phyloP scores from a whole-genome alignment of 164 flowering plant species.

The Kingdonia uniflora region DNA sequence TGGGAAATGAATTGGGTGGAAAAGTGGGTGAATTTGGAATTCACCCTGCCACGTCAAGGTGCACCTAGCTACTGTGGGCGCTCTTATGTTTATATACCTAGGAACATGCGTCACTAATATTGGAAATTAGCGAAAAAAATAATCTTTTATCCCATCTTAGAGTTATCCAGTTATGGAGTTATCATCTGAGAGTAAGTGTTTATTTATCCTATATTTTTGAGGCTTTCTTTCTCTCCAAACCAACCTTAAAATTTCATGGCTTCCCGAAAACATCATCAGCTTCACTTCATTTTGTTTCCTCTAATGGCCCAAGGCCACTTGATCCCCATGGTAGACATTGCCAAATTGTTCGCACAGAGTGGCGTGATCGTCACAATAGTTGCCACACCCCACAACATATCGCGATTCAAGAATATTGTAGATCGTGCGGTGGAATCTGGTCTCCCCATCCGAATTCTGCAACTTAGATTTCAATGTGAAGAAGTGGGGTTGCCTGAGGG shows the following conservation, averaged over 20 bases:
- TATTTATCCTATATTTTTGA: not conserved
- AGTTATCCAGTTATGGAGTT: too few species aligned
- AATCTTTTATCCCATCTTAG: too few species aligned
- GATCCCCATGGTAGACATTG: slow-evolving; percentile 47
- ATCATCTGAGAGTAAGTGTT: not conserved
- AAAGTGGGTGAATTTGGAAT: too few species aligned
- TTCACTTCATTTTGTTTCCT: slow-evolving; percentile 17
- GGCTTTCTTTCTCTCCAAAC: not conserved
- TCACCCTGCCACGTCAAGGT: too few species aligned
- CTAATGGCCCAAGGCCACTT: slow-evolving; percentile 23
- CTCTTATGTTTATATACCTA: too few species aligned
- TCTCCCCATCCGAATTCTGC: slow-evolving; percentile 15
- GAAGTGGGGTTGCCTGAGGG: slow-evolving; percentile 42
- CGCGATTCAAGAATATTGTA: slow-evolving; percentile 11
- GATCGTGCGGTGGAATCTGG: slow-evolving; percentile 14
- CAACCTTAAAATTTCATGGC: not conserved
- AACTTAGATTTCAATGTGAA: slow-evolving; percentile 18
- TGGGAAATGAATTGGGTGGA: too few species aligned
- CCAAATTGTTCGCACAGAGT: slow-evolving; percentile 25
- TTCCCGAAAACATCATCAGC: not conserved
- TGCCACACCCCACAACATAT: slow-evolving; percentile 37
- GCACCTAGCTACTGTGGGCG: too few species aligned
- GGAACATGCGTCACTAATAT: too few species aligned
- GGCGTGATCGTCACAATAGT: slow-evolving; percentile 32
- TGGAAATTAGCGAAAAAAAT: too few species aligned